Base-by-base conservation (phyloP, 2,329 filamentous ascomycete species). In the Calonectria pteridis region DNA sequence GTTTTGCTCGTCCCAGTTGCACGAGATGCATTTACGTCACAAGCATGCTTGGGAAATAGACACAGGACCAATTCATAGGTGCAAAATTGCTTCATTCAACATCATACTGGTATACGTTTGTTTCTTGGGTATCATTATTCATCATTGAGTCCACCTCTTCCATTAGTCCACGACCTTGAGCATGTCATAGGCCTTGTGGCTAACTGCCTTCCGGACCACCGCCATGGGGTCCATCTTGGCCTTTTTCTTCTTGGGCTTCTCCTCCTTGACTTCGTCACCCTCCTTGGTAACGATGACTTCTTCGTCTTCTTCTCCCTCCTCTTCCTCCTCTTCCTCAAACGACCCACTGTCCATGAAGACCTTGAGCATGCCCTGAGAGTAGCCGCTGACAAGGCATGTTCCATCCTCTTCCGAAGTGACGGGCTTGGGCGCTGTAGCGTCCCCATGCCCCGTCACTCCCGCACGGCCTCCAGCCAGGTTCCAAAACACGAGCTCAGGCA, bases 401-500 rank as follows among this genome's bases (percentile, higher is more conserved):
- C 88, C 87, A 46, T 80, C 72, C 65, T 89, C 83, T 1, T 84
- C 83, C n/a, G 83, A 84, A 1, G 81, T 85, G 5, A 89, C 86
- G 0, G 89, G 89, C 82, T 90, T 91, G 6, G 86, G 85, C 1
- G 85, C 86, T 3, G 76, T 82, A 0, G 81, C 77, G 35, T 84
- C 82, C 2, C 77, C 68, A 28, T 14, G 35, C n/a, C 81, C 20
- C 70, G 80, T 26, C 77, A 81, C 33, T 77, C 80, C 78, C 2
- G 77, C 76, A n/a, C 77, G 73, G 0, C 84, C 84, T 11, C 85
- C 87, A 0, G 89, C 88, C 23, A 92, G 83, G 77, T 91, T 91
- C 90, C 90, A 92, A 79, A 91, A 92, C 4, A 92, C 84, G n/a
- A 92, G 82, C 79, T 90, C 85, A 0, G 91, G 91, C 82, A 92